Evolutionary conservation across 202 grass and related monocot genomes (phyloP).

Genomic region (Setaria viridis): DNA sequence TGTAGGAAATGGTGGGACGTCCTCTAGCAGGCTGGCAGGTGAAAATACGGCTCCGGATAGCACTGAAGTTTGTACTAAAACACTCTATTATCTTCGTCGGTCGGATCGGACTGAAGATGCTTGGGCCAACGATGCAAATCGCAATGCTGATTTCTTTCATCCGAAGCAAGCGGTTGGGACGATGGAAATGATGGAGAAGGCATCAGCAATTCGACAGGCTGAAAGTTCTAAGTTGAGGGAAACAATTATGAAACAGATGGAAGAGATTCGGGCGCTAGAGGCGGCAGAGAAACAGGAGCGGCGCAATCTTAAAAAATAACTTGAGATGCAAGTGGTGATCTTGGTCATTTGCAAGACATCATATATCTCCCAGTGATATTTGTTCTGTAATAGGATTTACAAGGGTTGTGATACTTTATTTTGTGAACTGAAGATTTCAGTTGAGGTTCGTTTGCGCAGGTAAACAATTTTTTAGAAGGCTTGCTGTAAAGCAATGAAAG

Average conservation of each 20-base stretch:
- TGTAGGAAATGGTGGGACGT: neutral
- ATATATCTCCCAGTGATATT: too few species aligned
- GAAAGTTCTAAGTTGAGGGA: slow-evolving; percentile 5
- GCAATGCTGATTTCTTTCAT: neutral
- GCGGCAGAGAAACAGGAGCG: neutral
- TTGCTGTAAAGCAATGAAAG: too few species aligned
- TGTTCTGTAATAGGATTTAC: too few species aligned
- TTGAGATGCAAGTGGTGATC: neutral
- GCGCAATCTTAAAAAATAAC: neutral
- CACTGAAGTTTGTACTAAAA: slow-evolving; percentile 26
- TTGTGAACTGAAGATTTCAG: too few species aligned
- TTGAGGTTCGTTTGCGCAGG: too few species aligned
- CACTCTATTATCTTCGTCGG: neutral
- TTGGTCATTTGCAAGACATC: neutral
- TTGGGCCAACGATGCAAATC: neutral
- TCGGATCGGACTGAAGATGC: neutral
- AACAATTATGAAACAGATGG: neutral
- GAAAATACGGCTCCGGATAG: neutral
- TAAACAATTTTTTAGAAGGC: too few species aligned
- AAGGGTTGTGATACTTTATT: too few species aligned
- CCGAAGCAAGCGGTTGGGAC: neutral
- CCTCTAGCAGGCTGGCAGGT: neutral
- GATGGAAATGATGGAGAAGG: slow-evolving; percentile 1
- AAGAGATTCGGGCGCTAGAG: slow-evolving; percentile 20
- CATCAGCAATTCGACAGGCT: neutral